Percentiles rank a stretch among this genome's conserved stretches.
Conservation (phyloP, 345 rosid genomes). For the Theobroma cacao region DNA sequence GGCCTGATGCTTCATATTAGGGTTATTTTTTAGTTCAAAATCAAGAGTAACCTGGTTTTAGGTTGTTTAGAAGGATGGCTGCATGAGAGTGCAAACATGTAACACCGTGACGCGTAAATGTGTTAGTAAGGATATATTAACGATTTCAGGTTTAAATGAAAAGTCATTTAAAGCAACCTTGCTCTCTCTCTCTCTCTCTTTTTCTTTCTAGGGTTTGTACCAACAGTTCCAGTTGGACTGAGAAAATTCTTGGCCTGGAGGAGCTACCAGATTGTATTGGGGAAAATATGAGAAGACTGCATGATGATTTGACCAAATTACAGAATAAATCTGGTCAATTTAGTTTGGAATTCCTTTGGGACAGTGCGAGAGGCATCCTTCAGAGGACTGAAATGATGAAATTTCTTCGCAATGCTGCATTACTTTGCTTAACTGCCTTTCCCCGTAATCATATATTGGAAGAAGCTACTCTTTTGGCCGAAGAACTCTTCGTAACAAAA, state of each 20-base stretch:
- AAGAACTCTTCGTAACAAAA: constrained; percentile 64
- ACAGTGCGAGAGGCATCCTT: constrained; percentile 41
- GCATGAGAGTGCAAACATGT: not conserved
- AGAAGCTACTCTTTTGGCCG: constrained; percentile 89
- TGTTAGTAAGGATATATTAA: constrained; percentile 10
- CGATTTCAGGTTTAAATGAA: not conserved
- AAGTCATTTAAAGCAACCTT: not conserved
- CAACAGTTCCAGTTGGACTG: constrained; percentile 82
- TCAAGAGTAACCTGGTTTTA: not conserved
- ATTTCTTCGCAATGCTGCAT: constrained; percentile 78
- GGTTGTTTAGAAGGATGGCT: not conserved
- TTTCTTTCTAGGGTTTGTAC: constrained; percentile 64
- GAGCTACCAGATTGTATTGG: constrained; percentile 54
- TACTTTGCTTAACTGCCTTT: constrained; percentile 73
- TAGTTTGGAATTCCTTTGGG: constrained; percentile 47
- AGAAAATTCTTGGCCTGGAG: constrained; percentile 61
- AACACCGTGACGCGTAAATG: not conserved
- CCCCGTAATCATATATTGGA: constrained; percentile 77
- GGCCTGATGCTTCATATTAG: not conserved
- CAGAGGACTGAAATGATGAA: constrained; percentile 57
- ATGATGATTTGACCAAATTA: constrained; percentile 30
- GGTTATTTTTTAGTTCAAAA: not conserved
- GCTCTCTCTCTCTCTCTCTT: no score
- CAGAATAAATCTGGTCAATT: constrained; percentile 30
- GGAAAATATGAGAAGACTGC: constrained; percentile 47